Base-by-base conservation (phyloP, 2,329 filamentous ascomycete genomes). In the Trichophaea hybrida region DNA sequence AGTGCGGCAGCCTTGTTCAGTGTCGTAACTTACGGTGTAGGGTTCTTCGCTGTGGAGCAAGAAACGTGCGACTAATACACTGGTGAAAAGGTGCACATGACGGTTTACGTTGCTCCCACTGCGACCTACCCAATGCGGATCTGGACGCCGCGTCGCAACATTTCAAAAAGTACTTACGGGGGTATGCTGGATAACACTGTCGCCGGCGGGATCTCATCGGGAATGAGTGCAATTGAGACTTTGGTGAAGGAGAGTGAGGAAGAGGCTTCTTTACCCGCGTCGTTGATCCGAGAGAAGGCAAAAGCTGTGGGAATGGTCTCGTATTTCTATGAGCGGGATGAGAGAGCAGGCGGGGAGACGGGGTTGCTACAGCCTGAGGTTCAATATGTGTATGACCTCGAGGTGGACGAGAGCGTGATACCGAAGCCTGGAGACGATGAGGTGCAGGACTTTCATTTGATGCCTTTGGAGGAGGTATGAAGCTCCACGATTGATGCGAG, bases 101-200 rank as follows among this genome's bases (percentile, higher is more conserved):
- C 81, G 33, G 86, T 80, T 4, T 94, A 86, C 68, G 78, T 85
- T 31, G 71, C 74, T 69, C 48, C 71, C 35, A 31, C 34, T n/a
- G 24, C 17, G 12, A 37, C 40, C 7, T 4, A 43, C 63, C 43
- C 72, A 78, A 56, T 94, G 49, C 84, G 82, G 69, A 77, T 98
- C 44, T 97, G 93, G 91, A 80, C 94, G 1, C 86, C 93, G 2
- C 79, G 83, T 50, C 79, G 93, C 7, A 80, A 89, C 10, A 76
- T 76, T 55, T 80, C 76, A 60, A 98, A 97, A 75, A 81, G 86
- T 66, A 96, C 89, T 0, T 98, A 91, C 70, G 84, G 85, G 0
- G 80, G 85, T n/a, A 90, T 96, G 76, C 76, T 98, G 65, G 93
- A 98, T 72, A 98, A 97, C 72, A 89, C 89, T 1, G 93, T 94